A percentile compares a stretch with the other conserved stretches of the same genome.
phyloP scores from a whole-genome alignment of 352 stramenopile genomes.

The Peronospora destructor region DNA sequence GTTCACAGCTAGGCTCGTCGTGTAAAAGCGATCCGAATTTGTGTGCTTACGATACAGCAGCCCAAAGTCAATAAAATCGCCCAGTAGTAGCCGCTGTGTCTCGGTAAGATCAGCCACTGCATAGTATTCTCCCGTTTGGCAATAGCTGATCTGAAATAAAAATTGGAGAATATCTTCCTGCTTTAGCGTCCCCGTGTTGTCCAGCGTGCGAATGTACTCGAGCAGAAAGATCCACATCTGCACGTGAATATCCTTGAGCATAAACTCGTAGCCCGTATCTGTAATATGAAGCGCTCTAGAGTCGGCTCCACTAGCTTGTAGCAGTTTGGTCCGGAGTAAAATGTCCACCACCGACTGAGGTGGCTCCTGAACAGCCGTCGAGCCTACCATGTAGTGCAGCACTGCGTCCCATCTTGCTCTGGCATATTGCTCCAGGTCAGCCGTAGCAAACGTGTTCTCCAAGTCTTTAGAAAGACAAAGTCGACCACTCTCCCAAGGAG shows the following conservation, averaged over 20 bases:
- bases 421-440: conserved; percentile 33
- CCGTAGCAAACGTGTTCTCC: conserved; percentile 38
- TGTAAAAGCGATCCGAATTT: conserved; percentile 77
- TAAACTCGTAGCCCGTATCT: conserved; percentile 87
- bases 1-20: conserved; percentile 84
- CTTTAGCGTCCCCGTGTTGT: conserved; percentile 45
- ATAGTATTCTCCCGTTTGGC: conserved; percentile 82
- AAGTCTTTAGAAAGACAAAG: conserved; percentile 36
- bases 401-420: conserved; percentile 57
- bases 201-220: conserved; percentile 65
- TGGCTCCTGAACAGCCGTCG: conserved; percentile 55
- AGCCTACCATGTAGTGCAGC: conserved; percentile 74
- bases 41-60: conserved; percentile 65
- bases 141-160: conserved; percentile 87
- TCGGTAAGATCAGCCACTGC: conserved; percentile 66
- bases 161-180: conserved; percentile 87
- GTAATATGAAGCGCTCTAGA: conserved; percentile 75
- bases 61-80: conserved; percentile 84
- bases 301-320: conserved; percentile 53
- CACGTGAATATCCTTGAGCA: conserved; percentile 89
- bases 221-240: conserved; percentile 87
- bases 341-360: conserved; percentile 68
- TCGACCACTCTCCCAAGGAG: conserved; percentile 61
- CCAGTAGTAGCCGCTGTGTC: conserved; percentile 69
- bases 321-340: conserved; percentile 58